phyloP scores from a whole-genome alignment of 305 asterid genomes.

The Striga hermonthica region DNA sequence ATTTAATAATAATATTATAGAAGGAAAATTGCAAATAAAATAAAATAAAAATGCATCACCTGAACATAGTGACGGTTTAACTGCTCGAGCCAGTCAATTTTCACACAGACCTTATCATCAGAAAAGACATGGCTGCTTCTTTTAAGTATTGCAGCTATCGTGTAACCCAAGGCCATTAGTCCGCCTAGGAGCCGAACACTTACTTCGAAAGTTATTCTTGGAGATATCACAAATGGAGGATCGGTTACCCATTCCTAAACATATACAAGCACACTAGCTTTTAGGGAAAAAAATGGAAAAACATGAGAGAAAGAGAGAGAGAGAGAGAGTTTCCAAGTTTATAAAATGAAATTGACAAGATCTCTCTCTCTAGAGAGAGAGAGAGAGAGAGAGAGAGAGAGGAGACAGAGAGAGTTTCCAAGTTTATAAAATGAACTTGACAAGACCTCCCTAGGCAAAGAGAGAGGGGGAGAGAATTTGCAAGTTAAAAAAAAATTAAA shows the following conservation, averaged over 20 bases:
- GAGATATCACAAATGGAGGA: constrained; percentile 95
- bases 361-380: no score
- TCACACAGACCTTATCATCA: constrained; percentile 85
- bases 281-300: constrained; percentile 9
- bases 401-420: background rate
- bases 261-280: constrained; percentile 30
- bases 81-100: constrained; percentile 95
- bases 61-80: constrained; percentile 87
- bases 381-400: background rate
- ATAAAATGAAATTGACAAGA: no score
- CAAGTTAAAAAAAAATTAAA: no score
- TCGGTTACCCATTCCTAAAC: constrained; percentile 95
- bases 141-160: constrained; percentile 94
- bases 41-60: constrained; percentile 42
- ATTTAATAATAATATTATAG: background rate
- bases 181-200: constrained; percentile 99
- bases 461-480: background rate
- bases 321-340: no score
- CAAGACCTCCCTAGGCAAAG: no score
- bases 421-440: no score
- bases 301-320: no score
- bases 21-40: background rate
- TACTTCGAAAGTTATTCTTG: constrained; percentile 98
- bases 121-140: constrained; percentile 85
- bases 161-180: constrained; percentile 97